Evolutionary conservation across 2,329 filamentous ascomycete species (phyloP), one percentile per base, ranked within the genome.

Genomic region (Penicillium polonicum): DNA sequence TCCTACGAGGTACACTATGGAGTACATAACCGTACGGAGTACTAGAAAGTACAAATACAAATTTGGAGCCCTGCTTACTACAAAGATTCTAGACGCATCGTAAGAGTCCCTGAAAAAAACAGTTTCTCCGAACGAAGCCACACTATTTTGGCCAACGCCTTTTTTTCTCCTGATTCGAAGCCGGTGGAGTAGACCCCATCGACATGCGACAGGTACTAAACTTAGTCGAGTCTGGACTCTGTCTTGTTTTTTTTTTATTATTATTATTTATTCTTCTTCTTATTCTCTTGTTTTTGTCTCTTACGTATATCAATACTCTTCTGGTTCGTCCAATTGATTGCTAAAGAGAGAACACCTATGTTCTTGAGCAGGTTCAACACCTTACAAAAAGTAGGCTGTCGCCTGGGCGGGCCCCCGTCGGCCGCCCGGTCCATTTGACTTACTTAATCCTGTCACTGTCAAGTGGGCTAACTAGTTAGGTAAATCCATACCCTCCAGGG

Each of bases 141-240:
- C 49, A 29, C 44, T 41, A 49, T 33, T 23, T 33, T 15, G 35
- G 17, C 44, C 25, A 54, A 48, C 44, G 52, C 43, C 44, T 33
- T 13, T 33, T 31, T 48, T 36, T 27, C 31, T 52, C 38, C 46
- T 53, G 51, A 53, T 39, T 29, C 33, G 51, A 38, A 38, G 36
- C 35, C 19, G 13, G 53, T 52, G 53, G 53, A 39, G 53, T 38
- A 29, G 53, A n/a, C 39, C 39, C 53, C 52, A 50, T 55, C 21
- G 21, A 51, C 53, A 27, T 56, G 46, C 46, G 53, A 51, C 53
- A 56, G 53, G 53, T 56, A 51, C 53, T 25, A 56, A 49, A 55
- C 45, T 48, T 50, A 31, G 29, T 29, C 53, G 53, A 56, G 53
- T 51, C 53, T 41, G 51, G 53, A 52, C 33, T 31, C 23, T 12